Percentiles rank a stretch among this genome's conserved stretches.
Evolutionary conservation across 2,329 filamentous ascomycete species (phyloP).

Genomic region (Chalaropsis ovoidea): DNA sequence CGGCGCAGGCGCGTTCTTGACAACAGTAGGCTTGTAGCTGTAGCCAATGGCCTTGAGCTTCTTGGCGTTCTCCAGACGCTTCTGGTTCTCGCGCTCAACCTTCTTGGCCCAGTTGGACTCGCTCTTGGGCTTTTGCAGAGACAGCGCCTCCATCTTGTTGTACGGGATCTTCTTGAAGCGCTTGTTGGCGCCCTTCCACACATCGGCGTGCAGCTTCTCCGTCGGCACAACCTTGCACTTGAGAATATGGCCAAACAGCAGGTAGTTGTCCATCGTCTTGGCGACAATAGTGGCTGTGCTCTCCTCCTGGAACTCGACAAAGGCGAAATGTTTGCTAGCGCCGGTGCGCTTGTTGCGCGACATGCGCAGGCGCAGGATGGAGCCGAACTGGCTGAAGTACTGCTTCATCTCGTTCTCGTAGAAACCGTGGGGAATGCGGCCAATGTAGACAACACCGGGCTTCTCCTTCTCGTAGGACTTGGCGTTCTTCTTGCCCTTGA

Average conservation of each 20-base stretch:
- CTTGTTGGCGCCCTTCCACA: constrained; percentile 85
- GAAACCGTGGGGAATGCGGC: constrained; percentile 85
- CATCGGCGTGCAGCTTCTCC: constrained; percentile 65
- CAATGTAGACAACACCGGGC: constrained; percentile 78
- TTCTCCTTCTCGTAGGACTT: constrained; percentile 38
- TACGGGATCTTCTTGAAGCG: constrained; percentile 82
- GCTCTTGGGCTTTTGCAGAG: constrained; percentile 61
- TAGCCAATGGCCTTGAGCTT: constrained; percentile 76
- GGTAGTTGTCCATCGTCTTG: constrained; percentile 95
- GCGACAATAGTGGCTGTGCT: constrained; percentile 75
- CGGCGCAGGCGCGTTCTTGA: constrained; percentile 49
- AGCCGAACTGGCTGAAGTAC: constrained; percentile 90
- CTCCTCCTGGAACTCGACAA: constrained; percentile 80
- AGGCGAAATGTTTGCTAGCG: constrained; percentile 84
- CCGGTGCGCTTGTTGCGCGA: constrained; percentile 90
- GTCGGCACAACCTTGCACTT: constrained; percentile 71
- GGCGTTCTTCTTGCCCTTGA: constrained; percentile 37
- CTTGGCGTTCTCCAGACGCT: constrained; percentile 56
- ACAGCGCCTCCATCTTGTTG: constrained; percentile 72
- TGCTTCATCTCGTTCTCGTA: constrained; percentile 91
- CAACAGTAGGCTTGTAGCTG: constrained; percentile 61
- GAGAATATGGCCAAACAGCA: constrained; percentile 87
- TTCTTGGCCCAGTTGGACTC: constrained; percentile 70
- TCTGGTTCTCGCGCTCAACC: constrained; percentile 61
- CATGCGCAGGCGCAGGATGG: constrained; percentile 65